A percentile compares a stretch with the other conserved stretches of the same genome.
These are phyloP conservation scores for Udeniomyces megalosporus DNA, from an alignment of 768 basidiomycete genomes.

Conservation along the genomic window DNA sequence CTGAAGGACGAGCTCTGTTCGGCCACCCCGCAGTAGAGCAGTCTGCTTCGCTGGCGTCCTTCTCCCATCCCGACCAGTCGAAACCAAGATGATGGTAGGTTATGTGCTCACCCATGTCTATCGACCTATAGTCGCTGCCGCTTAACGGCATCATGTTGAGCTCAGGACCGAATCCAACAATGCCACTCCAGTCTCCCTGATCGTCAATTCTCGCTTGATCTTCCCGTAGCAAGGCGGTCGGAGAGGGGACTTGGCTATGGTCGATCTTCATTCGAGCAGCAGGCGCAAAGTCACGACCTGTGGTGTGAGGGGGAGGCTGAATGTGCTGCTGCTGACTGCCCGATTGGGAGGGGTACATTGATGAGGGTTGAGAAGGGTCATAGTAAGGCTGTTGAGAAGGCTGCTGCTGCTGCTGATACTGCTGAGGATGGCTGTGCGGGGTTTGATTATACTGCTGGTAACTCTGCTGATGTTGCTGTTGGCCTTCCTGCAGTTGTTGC, in stretches of 20 bases:
- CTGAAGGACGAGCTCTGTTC: too few relatives aligned
- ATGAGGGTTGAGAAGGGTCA: constrained; percentile 18
- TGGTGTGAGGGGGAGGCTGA: constrained; percentile 53
- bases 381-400: not conserved
- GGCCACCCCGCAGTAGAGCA: too few relatives aligned
- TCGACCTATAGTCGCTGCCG: constrained; percentile 71
- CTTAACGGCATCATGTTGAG: constrained; percentile 54
- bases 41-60: constrained; percentile 7
- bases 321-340: constrained; percentile 31
- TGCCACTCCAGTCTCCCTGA: constrained; percentile 31
- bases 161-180: constrained; percentile 46
- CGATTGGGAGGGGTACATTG: not conserved
- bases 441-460: not conserved
- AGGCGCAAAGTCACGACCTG: constrained; percentile 37
- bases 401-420: constrained; percentile 18
- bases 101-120: constrained; percentile 59
- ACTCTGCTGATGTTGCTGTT: constrained; percentile 10
- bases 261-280: constrained; percentile 52
- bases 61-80: not conserved
- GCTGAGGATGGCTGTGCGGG: not conserved
- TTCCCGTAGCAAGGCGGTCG: constrained; percentile 55
- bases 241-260: constrained; percentile 78
- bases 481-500: not conserved
- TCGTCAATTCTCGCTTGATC: constrained; percentile 68
- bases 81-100: too few relatives aligned